Conservation (phyloP, 2,329 filamentous ascomycete genomes). For the Penicillium sp. region DNA sequence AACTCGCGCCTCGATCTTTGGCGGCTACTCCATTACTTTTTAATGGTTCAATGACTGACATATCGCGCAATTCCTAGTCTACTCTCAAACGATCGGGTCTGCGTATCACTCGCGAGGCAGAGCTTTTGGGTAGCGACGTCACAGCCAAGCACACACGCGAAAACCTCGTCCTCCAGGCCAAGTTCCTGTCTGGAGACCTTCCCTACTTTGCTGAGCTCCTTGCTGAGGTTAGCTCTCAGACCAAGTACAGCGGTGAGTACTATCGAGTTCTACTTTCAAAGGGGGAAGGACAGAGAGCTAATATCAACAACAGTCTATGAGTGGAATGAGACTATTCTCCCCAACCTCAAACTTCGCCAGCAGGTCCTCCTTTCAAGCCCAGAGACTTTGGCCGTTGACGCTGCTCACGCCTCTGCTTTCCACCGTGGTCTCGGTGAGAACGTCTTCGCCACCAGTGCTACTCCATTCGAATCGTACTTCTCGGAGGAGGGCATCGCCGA, state of each 20-base stretch:
- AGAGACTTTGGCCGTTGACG: slow-evolving; percentile 73
- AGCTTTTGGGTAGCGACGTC: slow-evolving; percentile 91
- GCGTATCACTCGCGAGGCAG: slow-evolving; percentile 89
- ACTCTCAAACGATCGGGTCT: slow-evolving; percentile 84
- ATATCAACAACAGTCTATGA: slow-evolving; percentile 65
- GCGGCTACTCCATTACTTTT: neutral
- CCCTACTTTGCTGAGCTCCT: slow-evolving; percentile 97
- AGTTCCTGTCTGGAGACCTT: slow-evolving; percentile 91
- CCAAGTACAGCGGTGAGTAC: slow-evolving; percentile 69
- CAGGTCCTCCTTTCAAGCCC: slow-evolving; percentile 62
- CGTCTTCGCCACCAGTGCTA: slow-evolving; percentile 67
- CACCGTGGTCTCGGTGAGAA: slow-evolving; percentile 85
- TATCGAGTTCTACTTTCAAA: neutral
- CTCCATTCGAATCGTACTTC: slow-evolving; percentile 74
- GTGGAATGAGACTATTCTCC: slow-evolving; percentile 81
- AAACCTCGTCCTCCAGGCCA: slow-evolving; percentile 85
- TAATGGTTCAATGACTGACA: slow-evolving; percentile 14
- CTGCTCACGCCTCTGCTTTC: slow-evolving; percentile 82
- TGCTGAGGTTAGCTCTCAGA: slow-evolving; percentile 82
- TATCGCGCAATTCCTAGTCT: slow-evolving; percentile 49
- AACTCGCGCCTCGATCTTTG: neutral
- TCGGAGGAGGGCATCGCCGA: slow-evolving; percentile 68
- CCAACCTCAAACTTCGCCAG: slow-evolving; percentile 73
- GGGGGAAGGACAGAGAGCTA: slow-evolving; percentile 1
- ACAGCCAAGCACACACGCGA: slow-evolving; percentile 85